Conservation (phyloP, 2,329 filamentous ascomycete genomes). For the Hysterium pulicare region DNA sequence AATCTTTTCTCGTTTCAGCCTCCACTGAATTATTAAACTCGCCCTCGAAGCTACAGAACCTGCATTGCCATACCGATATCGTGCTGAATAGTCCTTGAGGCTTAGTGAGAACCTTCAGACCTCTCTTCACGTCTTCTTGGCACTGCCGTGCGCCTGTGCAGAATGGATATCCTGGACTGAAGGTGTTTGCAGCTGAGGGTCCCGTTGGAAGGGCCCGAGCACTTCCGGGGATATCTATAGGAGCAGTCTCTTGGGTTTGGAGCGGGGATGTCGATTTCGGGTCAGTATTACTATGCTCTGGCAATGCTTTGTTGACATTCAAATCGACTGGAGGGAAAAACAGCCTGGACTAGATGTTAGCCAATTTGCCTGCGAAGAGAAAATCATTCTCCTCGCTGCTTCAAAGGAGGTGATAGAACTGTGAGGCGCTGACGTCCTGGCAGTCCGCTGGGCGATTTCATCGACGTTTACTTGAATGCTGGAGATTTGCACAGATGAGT, state of each 20-base stretch:
- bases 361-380: too few relatives aligned
- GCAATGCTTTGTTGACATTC: not conserved
- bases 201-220: too few relatives aligned
- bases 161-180: too few relatives aligned
- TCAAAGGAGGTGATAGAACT: too few relatives aligned
- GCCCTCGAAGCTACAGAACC: constrained; percentile 33
- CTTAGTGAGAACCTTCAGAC: constrained; percentile 23
- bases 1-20: constrained; percentile 25
- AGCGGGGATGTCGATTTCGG: not conserved
- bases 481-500: too few relatives aligned
- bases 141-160: constrained; percentile 39
- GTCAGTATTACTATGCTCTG: too few relatives aligned
- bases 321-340: constrained; percentile 4
- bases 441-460: too few relatives aligned
- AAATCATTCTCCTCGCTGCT: too few relatives aligned
- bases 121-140: constrained; percentile 32
- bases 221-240: not conserved
- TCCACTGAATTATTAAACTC: too few relatives aligned
- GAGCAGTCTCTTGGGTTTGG: not conserved
- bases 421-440: too few relatives aligned
- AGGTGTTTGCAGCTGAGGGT: too few relatives aligned
- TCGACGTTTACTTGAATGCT: not conserved
- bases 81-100: constrained; percentile 35
- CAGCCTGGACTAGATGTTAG: too few relatives aligned
- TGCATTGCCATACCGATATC: constrained; percentile 32